Percentiles rank a stretch among this genome's conserved stretches.
Evolutionary conservation across 73 alveolate species (phyloP).

Genomic region (Breviolum minutum): DNA sequence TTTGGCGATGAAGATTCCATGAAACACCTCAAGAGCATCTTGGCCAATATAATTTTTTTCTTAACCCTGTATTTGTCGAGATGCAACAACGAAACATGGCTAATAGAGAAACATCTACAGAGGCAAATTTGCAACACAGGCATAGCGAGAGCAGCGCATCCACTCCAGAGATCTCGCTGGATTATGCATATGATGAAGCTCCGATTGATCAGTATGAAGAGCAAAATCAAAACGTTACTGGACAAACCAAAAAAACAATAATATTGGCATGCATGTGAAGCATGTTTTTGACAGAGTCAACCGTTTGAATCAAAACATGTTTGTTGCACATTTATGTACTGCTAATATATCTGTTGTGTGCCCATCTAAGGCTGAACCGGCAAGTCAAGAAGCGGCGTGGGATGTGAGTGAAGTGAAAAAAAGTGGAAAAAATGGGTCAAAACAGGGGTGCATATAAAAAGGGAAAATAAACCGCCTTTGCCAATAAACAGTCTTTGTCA

Average conservation of each 20-base stretch:
- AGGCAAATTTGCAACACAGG: not conserved
- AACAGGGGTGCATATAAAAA: not conserved
- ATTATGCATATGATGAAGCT: slow-evolving; percentile 5
- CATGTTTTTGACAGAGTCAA: too few species aligned
- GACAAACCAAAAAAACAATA: not conserved
- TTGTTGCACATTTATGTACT: not conserved
- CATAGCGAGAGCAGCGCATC: slow-evolving; percentile 12
- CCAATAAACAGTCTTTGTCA: not conserved
- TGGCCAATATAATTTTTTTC: not conserved
- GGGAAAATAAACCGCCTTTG: not conserved
- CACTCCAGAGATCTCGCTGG: slow-evolving; percentile 21
- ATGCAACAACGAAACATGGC: not conserved
- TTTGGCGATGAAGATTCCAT: slow-evolving; percentile 7
- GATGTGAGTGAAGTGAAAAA: not conserved
- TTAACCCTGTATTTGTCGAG: not conserved
- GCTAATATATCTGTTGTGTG: not conserved
- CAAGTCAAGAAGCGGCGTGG: slow-evolving; percentile 10
- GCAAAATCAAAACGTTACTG: not conserved
- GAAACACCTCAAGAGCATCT: not conserved
- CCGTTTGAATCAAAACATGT: not conserved
- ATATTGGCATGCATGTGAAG: not conserved
- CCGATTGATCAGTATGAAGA: slow-evolving; percentile 14
- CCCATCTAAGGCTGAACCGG: not conserved
- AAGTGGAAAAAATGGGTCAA: too few species aligned
- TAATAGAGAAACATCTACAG: not conserved